A percentile compares a stretch with the other conserved stretches of the same genome.
Conservation (phyloP, 345 rosid species). For the Gossypium mustelinum region DNA sequence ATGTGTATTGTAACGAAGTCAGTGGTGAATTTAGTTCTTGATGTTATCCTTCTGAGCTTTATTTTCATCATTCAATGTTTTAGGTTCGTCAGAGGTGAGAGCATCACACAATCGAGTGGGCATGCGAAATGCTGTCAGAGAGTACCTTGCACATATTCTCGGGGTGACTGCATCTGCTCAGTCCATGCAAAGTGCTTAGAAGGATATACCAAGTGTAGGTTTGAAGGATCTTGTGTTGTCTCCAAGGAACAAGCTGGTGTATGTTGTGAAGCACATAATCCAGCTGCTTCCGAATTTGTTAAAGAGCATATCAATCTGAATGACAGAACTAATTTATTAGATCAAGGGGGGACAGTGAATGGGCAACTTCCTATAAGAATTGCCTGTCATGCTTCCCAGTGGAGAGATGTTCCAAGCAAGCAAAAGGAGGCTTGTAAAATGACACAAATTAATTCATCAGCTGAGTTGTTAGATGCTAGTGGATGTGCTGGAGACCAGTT, state of each 20-base stretch:
- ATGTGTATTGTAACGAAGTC: background rate
- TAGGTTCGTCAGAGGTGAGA: slow-evolving; percentile 31
- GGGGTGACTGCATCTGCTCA: slow-evolving; percentile 25
- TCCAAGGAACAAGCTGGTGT: slow-evolving; percentile 12
- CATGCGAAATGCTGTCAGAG: slow-evolving; percentile 30
- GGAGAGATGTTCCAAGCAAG: slow-evolving; percentile 48
- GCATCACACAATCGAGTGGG: slow-evolving; percentile 15
- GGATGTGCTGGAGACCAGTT: slow-evolving; percentile 17
- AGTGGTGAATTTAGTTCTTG: background rate
- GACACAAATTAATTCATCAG: slow-evolving; percentile 14
- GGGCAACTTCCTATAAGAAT: slow-evolving; percentile 18
- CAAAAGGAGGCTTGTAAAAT: slow-evolving; percentile 21
- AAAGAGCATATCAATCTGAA: slow-evolving; percentile 18
- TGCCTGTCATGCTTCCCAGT: slow-evolving; percentile 26
- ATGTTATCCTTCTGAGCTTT: background rate
- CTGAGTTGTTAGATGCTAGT: slow-evolving; percentile 17
- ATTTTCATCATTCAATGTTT: slow-evolving; percentile 8
- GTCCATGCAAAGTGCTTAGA: slow-evolving; percentile 23
- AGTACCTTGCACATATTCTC: slow-evolving; percentile 19
- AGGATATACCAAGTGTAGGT: slow-evolving; percentile 22
- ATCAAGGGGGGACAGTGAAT: slow-evolving; percentile 13
- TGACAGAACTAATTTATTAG: slow-evolving; percentile 19
- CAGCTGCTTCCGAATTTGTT: slow-evolving; percentile 25
- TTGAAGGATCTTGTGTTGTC: slow-evolving; percentile 18
- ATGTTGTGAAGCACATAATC: slow-evolving; percentile 15